Percentiles rank a stretch among this genome's conserved stretches.
Evolutionary conservation across 805 yeast species (phyloP).

Genomic region (Clavispora fructus): DNA sequence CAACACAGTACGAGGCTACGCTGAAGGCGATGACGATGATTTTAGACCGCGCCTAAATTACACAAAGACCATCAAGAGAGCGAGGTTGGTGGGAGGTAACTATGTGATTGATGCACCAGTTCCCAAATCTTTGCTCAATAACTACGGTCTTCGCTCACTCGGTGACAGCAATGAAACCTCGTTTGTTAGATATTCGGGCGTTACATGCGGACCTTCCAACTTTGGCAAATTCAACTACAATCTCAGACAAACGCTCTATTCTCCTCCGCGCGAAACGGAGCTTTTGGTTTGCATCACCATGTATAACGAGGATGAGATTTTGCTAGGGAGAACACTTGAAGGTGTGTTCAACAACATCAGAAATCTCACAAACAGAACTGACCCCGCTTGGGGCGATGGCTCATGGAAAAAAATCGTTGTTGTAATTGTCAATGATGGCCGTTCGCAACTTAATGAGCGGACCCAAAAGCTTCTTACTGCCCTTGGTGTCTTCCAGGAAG

Average conservation of each 20-base stretch:
- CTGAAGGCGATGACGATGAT: slow-evolving; percentile 28
- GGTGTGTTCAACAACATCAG: slow-evolving; percentile 83
- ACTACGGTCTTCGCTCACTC: slow-evolving; percentile 18
- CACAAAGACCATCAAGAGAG: slow-evolving; percentile 40
- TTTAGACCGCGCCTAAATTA: slow-evolving; percentile 37
- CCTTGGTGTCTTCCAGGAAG: slow-evolving; percentile 89
- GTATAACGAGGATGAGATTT: slow-evolving; percentile 83
- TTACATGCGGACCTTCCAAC: slow-evolving; percentile 83
- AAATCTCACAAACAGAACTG: slow-evolving; percentile 60
- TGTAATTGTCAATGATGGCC: slow-evolving; percentile 86
- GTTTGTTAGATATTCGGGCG: slow-evolving; percentile 90
- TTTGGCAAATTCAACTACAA: slow-evolving; percentile 60
- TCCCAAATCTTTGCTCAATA: slow-evolving; percentile 32
- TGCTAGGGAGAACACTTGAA: slow-evolving; percentile 78
- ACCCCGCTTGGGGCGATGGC: slow-evolving; percentile 85
- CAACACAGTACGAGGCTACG: slow-evolving; percentile 20
- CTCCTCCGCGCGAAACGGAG: slow-evolving; percentile 78
- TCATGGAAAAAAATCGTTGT: slow-evolving; percentile 94
- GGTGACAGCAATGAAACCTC: slow-evolving; percentile 50
- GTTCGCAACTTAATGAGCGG: slow-evolving; percentile 74
- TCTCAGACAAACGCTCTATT: slow-evolving; percentile 77
- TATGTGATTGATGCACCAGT: slow-evolving; percentile 41
- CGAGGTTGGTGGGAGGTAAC: slow-evolving; percentile 49
- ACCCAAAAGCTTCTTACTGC: slow-evolving; percentile 79
- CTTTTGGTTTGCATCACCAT: slow-evolving; percentile 80